Base-by-base conservation (phyloP, 768 basidiomycete species). In the Tylopilus intermedius region DNA sequence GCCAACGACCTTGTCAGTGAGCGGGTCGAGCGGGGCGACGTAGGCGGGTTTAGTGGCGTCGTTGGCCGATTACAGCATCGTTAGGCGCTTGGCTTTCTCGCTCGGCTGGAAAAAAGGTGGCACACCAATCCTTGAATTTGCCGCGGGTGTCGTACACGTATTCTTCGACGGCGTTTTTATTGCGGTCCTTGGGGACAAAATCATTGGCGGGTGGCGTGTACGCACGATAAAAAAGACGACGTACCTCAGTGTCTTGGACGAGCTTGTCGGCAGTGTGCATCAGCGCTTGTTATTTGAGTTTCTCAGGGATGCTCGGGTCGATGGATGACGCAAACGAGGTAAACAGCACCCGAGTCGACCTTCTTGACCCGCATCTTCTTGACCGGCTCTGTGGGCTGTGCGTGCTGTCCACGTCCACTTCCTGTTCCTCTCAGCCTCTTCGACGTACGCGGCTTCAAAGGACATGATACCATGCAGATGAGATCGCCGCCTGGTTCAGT, bases 61-160 rank as follows among this genome's bases (percentile, higher is more conserved):
- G 73, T 97, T 96, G 61, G 91, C 84, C 57, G 84, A 85, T 51
- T 79, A 75, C 29, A 94, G 78, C 42, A 83, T 80, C 21, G 64
- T 71, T 27, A 90, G 75, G 37, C 97, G 82, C 55, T 81, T 81
- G 57, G 80, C 70, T 75, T 94, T 94, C 74, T 98, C 95, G 10
- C 74, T 68, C 0, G 83, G 46, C 64, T 86, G 79, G 48, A 88
- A 88, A 70, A 77, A 98, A 24, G 13, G 81, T 44, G n/a, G 85
- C 83, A 64, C 90, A 96, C 47, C 88, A 82, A 45, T 87, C 90
- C 33, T 97, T 94, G 55, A 99, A 81, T 76, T 95, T 95, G 71
- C 81, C 76, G 37, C 94, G 89, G 64, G 80, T 93, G 70, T 98
- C 94, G 73, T 97, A 97, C 53, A 98, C 88, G 76, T 95, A 97